phyloP scores from a whole-genome alignment of 129 eudicot genomes.

The Pseudognaphalium luteoalbum region DNA sequence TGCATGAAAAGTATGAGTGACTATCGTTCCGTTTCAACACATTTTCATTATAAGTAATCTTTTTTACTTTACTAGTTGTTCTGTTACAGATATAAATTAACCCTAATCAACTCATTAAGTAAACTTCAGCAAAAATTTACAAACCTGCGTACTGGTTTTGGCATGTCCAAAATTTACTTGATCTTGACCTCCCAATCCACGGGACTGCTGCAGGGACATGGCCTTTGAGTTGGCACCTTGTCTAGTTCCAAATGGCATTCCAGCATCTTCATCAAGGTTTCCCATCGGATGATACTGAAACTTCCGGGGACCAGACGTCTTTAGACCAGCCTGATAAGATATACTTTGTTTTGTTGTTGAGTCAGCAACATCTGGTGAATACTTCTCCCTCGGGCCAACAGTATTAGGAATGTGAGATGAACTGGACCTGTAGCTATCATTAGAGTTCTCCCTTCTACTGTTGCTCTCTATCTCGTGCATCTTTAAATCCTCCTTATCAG shows the following conservation, averaged over 20 bases:
- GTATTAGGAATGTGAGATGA: constrained; percentile 43
- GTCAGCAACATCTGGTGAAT: constrained; percentile 54
- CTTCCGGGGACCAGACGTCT: constrained; percentile 47
- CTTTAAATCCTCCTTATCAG: constrained; percentile 45
- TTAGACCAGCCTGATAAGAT: constrained; percentile 41
- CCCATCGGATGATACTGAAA: constrained; percentile 97
- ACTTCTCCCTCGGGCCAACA: constrained; percentile 45
- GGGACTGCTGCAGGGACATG: constrained; percentile 48
- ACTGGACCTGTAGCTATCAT: constrained; percentile 55
- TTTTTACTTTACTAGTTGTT: not conserved
- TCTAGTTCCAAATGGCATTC: constrained; percentile 45
- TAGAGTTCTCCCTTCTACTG: constrained; percentile 57
- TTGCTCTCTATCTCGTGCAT: constrained; percentile 45
- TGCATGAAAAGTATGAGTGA: not conserved
- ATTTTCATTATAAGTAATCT: not conserved
- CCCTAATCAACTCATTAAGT: not conserved
- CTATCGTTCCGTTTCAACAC: not conserved
- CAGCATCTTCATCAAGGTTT: constrained; percentile 68
- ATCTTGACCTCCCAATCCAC: constrained; percentile 40
- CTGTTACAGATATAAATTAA: not conserved
- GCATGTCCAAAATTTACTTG: constrained; percentile 39
- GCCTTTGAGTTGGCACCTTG: constrained; percentile 41
- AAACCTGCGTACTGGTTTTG: constrained; percentile 47
- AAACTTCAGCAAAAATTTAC: constrained; percentile 27
- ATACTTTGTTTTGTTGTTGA: constrained; percentile 50